Conservation (phyloP, 768 basidiomycete species). For the Lentinula detonsa region DNA sequence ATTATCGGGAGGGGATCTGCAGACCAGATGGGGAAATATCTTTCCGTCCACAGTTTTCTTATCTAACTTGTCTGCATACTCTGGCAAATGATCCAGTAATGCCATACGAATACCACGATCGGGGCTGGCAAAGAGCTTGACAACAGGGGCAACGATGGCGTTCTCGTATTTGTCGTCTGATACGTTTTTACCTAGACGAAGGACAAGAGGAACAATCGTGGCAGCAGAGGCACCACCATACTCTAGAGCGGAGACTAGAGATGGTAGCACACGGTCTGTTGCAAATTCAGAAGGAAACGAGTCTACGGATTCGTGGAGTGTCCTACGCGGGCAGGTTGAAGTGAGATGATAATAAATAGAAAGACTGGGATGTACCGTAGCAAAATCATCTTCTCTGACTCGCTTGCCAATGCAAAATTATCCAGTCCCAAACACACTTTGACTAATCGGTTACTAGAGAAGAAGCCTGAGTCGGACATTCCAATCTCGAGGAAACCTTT, state of each 20-base stretch:
- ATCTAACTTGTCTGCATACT: conserved; percentile 85
- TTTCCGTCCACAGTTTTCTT: conserved; percentile 80
- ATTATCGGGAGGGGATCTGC: conserved; percentile 16
- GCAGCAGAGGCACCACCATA: conserved; percentile 74
- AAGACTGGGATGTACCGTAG: conserved; percentile 44
- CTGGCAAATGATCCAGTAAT: conserved; percentile 75
- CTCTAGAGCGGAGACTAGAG: conserved; percentile 72
- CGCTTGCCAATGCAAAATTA: conserved; percentile 74
- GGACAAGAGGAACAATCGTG: conserved; percentile 74
- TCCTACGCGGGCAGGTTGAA: conserved; percentile 30
- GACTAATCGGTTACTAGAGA: conserved; percentile 74
- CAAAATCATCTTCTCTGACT: conserved; percentile 70
- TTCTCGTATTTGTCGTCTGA: conserved; percentile 65
- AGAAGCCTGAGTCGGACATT: conserved; percentile 82
- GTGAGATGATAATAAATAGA: not conserved
- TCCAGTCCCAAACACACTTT: conserved; percentile 83
- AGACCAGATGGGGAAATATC: conserved; percentile 88
- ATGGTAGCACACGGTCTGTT: conserved; percentile 81
- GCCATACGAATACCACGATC: conserved; percentile 96
- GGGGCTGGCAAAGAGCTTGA: conserved; percentile 81
- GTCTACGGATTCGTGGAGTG: conserved; percentile 70
- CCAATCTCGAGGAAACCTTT: conserved; percentile 76
- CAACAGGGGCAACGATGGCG: conserved; percentile 68
- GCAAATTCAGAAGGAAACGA: conserved; percentile 86
- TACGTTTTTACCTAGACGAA: conserved; percentile 72